These are phyloP conservation scores for Coniochaeta sp. DNA, from an alignment of 2,329 filamentous ascomycete genomes.

Conservation along the genomic window DNA sequence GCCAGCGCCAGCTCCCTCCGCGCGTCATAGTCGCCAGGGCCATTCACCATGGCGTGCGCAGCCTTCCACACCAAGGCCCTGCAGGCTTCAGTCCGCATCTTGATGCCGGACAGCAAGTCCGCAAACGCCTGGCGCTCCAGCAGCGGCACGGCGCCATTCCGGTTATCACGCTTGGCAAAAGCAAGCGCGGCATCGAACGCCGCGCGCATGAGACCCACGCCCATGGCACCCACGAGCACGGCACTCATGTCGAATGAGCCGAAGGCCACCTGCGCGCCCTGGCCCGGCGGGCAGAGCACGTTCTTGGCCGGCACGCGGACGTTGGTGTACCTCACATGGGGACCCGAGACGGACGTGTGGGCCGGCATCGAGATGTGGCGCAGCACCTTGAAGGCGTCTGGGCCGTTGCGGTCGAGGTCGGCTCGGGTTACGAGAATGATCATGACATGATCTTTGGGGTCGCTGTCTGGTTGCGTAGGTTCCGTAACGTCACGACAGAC, in stretches of 20 bases:
- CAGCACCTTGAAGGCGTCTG: conserved; percentile 35
- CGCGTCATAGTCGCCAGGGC: conserved; percentile 27
- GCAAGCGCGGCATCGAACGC: conserved; percentile 42
- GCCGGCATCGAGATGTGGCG: conserved; percentile 35
- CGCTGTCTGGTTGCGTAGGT: conserved; percentile 4
- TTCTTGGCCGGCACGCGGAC: conserved; percentile 39
- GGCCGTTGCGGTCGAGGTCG: conserved; percentile 34
- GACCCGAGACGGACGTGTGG: conserved; percentile 38
- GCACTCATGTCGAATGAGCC: conserved; percentile 34
- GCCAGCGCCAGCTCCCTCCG: conserved; percentile 37
- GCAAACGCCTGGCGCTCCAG: conserved; percentile 35
- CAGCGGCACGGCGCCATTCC: conserved; percentile 35
- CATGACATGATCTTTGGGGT: conserved; percentile 26
- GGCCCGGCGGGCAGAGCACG: conserved; percentile 34
- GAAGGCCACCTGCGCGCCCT: conserved; percentile 33
- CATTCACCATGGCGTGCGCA: conserved; percentile 32
- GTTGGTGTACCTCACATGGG: conserved; percentile 38
- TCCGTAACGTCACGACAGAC: conserved; percentile 34
- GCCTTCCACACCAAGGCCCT: conserved; percentile 45
- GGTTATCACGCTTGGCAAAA: conserved; percentile 38
- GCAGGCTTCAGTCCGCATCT: conserved; percentile 42
- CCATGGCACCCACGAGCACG: conserved; percentile 46
- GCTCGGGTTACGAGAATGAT: conserved; percentile 41
- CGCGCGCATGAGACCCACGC: conserved; percentile 43
- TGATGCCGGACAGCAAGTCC: conserved; percentile 42